A percentile compares a stretch with the other conserved stretches of the same genome.
Evolutionary conservation across 768 basidiomycete genomes (phyloP).

Genomic region (Porphyrellus cyaneotinctus): DNA sequence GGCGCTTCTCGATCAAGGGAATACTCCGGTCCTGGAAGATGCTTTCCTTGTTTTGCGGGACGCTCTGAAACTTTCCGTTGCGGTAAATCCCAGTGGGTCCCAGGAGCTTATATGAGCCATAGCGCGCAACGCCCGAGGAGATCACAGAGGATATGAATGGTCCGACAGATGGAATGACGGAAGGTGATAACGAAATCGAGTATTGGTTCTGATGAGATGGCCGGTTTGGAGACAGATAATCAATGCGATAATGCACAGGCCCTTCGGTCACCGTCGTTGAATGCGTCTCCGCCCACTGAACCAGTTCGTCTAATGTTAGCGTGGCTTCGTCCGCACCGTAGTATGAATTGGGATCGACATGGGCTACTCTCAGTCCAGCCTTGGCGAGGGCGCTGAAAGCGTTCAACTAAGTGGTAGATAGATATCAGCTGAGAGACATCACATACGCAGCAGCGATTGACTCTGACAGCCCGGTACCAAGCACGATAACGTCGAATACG

Average conservation of each 20-base stretch:
- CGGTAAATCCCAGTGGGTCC: conserved; percentile 64
- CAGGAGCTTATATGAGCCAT: conserved; percentile 86
- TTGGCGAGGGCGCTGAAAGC: conserved; percentile 76
- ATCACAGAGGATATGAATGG: conserved; percentile 76
- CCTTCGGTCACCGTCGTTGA: conserved; percentile 16
- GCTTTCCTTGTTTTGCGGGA: conserved; percentile 89
- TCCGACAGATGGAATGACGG: conserved; percentile 76
- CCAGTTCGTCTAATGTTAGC: conserved; percentile 75
- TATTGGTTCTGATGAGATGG: conserved; percentile 68
- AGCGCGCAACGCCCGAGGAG: conserved; percentile 79
- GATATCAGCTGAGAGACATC: background rate
- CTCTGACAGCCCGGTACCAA: conserved; percentile 80
- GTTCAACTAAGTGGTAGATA: background rate
- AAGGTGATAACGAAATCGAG: conserved; percentile 79
- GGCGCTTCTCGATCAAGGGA: conserved; percentile 76
- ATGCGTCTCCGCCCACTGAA: conserved; percentile 56
- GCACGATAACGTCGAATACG: conserved; percentile 61
- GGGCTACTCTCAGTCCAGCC: conserved; percentile 82
- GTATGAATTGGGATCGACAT: conserved; percentile 78
- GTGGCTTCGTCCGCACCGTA: conserved; percentile 86
- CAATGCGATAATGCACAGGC: conserved; percentile 21
- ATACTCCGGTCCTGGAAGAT: conserved; percentile 84
- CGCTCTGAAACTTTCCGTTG: conserved; percentile 47
- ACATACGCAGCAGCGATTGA: conserved; percentile 88
- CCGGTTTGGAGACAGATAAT: conserved; percentile 41